Conservation (phyloP, 352 stramenopile genomes). For the Pythium utonaiense region DNA sequence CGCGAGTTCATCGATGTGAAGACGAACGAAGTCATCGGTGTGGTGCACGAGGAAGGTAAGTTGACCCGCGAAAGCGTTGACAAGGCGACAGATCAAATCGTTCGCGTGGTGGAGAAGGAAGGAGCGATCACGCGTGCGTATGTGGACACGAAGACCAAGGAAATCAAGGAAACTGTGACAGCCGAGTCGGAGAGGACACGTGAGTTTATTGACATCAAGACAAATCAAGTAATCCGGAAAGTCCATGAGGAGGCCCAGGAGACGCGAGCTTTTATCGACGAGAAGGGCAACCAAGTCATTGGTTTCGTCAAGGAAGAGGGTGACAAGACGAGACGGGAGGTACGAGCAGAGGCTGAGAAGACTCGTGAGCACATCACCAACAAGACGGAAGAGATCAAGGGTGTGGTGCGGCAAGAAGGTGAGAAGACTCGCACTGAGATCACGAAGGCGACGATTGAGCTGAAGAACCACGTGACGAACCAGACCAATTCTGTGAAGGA, state of each 20-base stretch:
- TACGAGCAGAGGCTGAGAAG: neutral
- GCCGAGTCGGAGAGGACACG: conserved; percentile 2
- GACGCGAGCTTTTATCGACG: neutral
- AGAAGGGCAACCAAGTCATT: conserved; percentile 2
- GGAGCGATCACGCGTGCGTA: conserved; percentile 3
- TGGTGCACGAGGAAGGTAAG: conserved; percentile 3
- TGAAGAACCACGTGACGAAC: conserved; percentile 1
- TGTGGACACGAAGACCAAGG: conserved; percentile 11
- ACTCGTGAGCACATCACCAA: conserved; percentile 4
- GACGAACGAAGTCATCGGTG: conserved; percentile 6
- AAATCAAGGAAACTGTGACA: neutral
- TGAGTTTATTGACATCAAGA: conserved; percentile 3
- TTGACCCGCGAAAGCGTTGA: neutral
- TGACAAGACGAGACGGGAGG: conserved; percentile 4
- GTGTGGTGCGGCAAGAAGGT: neutral
- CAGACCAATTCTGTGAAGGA: neutral
- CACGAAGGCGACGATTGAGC: neutral
- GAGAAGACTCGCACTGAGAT: neutral
- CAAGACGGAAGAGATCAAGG: neutral
- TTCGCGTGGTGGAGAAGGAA: conserved; percentile 1
- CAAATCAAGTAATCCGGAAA: neutral
- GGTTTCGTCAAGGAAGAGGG: conserved; percentile 1
- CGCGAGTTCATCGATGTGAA: conserved; percentile 4
- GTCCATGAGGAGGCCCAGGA: neutral
- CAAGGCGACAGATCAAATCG: neutral